Percentiles rank a stretch among this genome's conserved stretches.
Conservation (phyloP, 2,329 filamentous ascomycete genomes). For the Parafenestella ontariensis region DNA sequence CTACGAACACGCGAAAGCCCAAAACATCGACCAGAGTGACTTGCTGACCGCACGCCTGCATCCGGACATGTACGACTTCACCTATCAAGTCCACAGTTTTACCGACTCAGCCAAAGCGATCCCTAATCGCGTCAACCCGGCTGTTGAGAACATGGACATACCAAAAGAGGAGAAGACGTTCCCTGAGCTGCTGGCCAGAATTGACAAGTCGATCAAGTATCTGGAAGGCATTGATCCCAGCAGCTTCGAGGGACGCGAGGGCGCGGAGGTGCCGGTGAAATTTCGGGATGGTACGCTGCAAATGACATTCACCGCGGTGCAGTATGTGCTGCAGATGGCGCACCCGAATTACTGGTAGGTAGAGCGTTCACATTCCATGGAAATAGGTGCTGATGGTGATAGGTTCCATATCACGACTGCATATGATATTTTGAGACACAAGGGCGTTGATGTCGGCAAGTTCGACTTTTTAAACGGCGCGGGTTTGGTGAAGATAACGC, state of each 20-base stretch:
- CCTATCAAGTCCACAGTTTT: conserved; percentile 57
- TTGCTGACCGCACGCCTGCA: conserved; percentile 53
- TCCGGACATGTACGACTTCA: conserved; percentile 59
- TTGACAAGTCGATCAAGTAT: conserved; percentile 57
- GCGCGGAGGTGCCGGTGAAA: conserved; percentile 49
- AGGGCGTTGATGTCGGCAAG: conserved; percentile 70
- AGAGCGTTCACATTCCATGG: too few relatives aligned
- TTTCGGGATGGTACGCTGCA: conserved; percentile 31
- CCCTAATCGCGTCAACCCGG: conserved; percentile 48
- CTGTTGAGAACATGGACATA: conserved; percentile 39
- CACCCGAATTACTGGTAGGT: conserved; percentile 64
- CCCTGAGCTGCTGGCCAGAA: conserved; percentile 55
- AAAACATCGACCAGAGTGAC: conserved; percentile 44
- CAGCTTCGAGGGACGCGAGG: conserved; percentile 54
- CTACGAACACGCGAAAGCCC: conserved; percentile 50
- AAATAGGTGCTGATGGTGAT: neutral
- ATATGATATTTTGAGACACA: conserved; percentile 67
- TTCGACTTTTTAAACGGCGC: conserved; percentile 58
- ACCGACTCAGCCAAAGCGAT: conserved; percentile 54
- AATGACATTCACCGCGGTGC: conserved; percentile 50
- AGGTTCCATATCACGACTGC: conserved; percentile 66
- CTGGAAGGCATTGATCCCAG: conserved; percentile 54
- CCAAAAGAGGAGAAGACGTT: conserved; percentile 59
- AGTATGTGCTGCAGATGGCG: conserved; percentile 59
- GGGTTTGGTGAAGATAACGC: neutral